phyloP scores from a whole-genome alignment of 208 protist genomes.

The Trypanosoma brucei region DNA sequence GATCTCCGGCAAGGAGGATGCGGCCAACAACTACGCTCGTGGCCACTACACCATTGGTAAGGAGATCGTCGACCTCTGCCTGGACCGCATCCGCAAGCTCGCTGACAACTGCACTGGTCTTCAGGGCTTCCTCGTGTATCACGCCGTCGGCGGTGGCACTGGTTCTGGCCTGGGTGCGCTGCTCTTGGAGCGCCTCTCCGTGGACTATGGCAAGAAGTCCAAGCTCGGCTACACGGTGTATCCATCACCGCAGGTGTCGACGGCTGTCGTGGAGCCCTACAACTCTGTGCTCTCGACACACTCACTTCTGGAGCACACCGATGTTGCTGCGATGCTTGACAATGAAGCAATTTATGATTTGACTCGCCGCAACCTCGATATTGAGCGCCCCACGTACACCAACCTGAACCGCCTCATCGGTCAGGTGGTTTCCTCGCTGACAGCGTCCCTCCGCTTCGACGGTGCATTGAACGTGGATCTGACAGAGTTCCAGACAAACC shows the following conservation, averaged over 20 bases:
- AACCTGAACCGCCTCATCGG: constrained; percentile 96
- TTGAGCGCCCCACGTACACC: constrained; percentile 94
- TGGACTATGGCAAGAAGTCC: constrained; percentile 98
- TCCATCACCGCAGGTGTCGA: constrained; percentile 95
- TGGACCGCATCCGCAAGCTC: constrained; percentile 96
- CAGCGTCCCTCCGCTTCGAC: constrained; percentile 94
- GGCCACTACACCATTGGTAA: constrained; percentile 98
- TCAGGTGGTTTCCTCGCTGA: constrained; percentile 95
- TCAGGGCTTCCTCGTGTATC: constrained; percentile 98
- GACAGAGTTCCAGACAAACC: constrained; percentile 97
- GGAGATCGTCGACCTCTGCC: constrained; percentile 93
- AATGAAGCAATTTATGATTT: constrained; percentile 97
- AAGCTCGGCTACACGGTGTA: constrained; percentile 95
- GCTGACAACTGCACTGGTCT: constrained; percentile 97
- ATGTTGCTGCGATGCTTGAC: constrained; percentile 93
- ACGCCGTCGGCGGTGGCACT: constrained; percentile 98
- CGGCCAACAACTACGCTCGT: constrained; percentile 98
- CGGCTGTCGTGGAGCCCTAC: constrained; percentile 96
- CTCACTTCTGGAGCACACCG: constrained; percentile 93
- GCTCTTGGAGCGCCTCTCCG: constrained; percentile 95
- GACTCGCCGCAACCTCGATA: constrained; percentile 87
- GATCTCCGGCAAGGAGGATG: constrained; percentile 97
- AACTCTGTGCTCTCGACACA: constrained; percentile 96
- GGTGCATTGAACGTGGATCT: constrained; percentile 96
- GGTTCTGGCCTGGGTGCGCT: constrained; percentile 97